phyloP scores from a whole-genome alignment of 2,329 filamentous ascomycete genomes.

The Ceratocystis diversiconidia region DNA sequence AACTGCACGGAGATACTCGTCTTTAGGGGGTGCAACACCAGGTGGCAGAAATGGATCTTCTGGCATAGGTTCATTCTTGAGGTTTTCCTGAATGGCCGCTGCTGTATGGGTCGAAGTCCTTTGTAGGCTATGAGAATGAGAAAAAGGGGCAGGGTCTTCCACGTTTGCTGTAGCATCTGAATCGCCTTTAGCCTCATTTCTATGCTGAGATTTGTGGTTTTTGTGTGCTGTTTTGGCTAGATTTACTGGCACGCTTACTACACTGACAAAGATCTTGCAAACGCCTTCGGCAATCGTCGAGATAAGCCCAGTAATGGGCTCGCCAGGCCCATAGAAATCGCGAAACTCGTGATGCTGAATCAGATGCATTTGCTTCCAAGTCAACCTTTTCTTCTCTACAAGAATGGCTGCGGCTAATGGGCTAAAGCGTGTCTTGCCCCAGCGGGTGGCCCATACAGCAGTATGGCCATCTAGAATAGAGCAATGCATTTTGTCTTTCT shows the following conservation, averaged over 20 bases:
- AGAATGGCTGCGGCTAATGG: constrained; percentile 51
- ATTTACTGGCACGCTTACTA: constrained; percentile 42
- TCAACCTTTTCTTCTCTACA: constrained; percentile 44
- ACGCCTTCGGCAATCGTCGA: constrained; percentile 10
- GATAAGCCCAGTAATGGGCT: constrained; percentile 51
- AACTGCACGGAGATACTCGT: constrained; percentile 37
- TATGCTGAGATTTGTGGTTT: constrained; percentile 24
- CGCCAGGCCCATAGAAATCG: constrained; percentile 61
- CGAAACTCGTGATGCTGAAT: constrained; percentile 59
- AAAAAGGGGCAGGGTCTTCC: not conserved
- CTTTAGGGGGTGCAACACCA: constrained; percentile 21
- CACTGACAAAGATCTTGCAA: constrained; percentile 12
- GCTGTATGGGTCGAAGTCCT: constrained; percentile 5
- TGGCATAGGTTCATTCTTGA: constrained; percentile 17
- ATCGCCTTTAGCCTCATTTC: not conserved
- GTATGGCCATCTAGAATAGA: constrained; percentile 47
- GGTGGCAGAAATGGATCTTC: constrained; percentile 9
- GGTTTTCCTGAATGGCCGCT: constrained; percentile 18
- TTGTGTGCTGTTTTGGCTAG: constrained; percentile 44
- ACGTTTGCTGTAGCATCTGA: not conserved
- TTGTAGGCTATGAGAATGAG: not conserved
- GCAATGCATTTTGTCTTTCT: constrained; percentile 46
- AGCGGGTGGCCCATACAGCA: constrained; percentile 52
- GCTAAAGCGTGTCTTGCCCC: constrained; percentile 45
- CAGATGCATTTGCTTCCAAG: constrained; percentile 49